Evolutionary conservation across 2,329 filamentous ascomycete species (phyloP).

Genomic region (Aspergillus latus): DNA sequence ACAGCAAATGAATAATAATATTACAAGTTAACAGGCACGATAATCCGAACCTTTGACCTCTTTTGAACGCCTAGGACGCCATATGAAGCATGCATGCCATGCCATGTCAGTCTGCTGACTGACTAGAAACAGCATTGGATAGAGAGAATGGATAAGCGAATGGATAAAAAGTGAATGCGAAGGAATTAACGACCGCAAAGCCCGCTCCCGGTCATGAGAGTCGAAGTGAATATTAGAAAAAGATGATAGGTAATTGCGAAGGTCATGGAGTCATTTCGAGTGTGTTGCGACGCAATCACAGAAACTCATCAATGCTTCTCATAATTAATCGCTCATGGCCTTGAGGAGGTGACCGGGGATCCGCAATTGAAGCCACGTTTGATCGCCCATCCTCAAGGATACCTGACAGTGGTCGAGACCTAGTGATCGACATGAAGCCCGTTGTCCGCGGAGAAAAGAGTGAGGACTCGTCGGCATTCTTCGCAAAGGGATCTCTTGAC

Average conservation of each 20-base stretch:
- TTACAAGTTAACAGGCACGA: conserved; percentile 35
- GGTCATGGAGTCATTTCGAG: conserved; percentile 35
- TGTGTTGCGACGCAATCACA: conserved; percentile 31
- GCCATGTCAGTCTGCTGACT: conserved; percentile 12
- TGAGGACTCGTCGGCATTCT: conserved; percentile 39
- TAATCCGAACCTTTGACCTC: conserved; percentile 21
- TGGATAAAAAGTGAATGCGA: conserved; percentile 10
- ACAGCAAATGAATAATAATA: conserved; percentile 28
- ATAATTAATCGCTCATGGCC: conserved; percentile 42
- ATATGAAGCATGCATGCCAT: conserved; percentile 21
- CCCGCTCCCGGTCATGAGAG: conserved; percentile 44
- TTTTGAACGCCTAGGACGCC: conserved; percentile 33
- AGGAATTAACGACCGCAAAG: conserved; percentile 37
- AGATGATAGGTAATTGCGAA: conserved; percentile 16
- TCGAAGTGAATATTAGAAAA: conserved; percentile 20
- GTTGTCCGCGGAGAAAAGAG: conserved; percentile 48
- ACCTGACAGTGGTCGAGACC: conserved; percentile 36
- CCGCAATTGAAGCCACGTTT: conserved; percentile 24
- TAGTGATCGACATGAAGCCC: conserved; percentile 43
- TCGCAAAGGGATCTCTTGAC: conserved; percentile 40
- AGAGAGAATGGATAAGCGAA: conserved; percentile 11
- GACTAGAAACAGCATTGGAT: conserved; percentile 12
- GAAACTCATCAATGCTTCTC: conserved; percentile 48
- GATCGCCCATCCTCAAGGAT: conserved; percentile 18
- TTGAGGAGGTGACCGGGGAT: conserved; percentile 44